Conservation (phyloP, 495 filamentous ascomycete species). For the Penicillium dipodomyicola region DNA sequence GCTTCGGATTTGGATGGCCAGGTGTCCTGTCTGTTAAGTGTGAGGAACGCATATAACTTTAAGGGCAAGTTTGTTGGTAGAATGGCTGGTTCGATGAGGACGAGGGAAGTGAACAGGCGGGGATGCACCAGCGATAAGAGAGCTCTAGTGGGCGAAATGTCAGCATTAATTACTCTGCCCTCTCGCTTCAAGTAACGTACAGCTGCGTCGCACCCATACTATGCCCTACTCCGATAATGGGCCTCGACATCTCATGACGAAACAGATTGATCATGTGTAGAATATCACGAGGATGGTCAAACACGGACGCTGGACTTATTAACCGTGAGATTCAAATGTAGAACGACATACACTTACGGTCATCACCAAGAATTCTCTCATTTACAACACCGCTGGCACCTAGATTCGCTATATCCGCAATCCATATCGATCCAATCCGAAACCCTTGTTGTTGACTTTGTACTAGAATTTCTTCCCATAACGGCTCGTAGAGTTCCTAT, state of each 20-base stretch:
- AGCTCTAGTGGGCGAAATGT: slow-evolving; percentile 17
- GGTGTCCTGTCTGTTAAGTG: slow-evolving; percentile 52
- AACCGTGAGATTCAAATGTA: slow-evolving; percentile 1
- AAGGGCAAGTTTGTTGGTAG: too few relatives aligned
- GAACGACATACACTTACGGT: slow-evolving; percentile 43
- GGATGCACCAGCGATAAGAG: slow-evolving; percentile 65
- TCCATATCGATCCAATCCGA: slow-evolving; percentile 67
- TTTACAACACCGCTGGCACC: slow-evolving; percentile 67
- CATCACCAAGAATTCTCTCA: slow-evolving; percentile 60
- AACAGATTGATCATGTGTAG: slow-evolving; percentile 73
- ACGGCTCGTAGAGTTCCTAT: slow-evolving; percentile 71
- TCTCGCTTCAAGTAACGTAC: slow-evolving; percentile 9
- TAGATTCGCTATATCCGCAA: slow-evolving; percentile 68
- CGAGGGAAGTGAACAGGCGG: slow-evolving; percentile 61
- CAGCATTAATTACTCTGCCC: background rate
- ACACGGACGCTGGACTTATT: slow-evolving; percentile 55
- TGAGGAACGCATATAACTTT: too few relatives aligned
- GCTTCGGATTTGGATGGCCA: slow-evolving; percentile 45
- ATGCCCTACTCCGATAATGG: slow-evolving; percentile 74
- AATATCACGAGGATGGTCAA: slow-evolving; percentile 74
- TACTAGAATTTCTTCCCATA: slow-evolving; percentile 64
- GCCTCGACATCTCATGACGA: slow-evolving; percentile 66
- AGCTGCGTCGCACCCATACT: slow-evolving; percentile 70
- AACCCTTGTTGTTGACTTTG: slow-evolving; percentile 42
- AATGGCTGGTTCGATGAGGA: slow-evolving; percentile 61